Base-by-base conservation (phyloP, 768 basidiomycete genomes). In the Dendrothele bispora region DNA sequence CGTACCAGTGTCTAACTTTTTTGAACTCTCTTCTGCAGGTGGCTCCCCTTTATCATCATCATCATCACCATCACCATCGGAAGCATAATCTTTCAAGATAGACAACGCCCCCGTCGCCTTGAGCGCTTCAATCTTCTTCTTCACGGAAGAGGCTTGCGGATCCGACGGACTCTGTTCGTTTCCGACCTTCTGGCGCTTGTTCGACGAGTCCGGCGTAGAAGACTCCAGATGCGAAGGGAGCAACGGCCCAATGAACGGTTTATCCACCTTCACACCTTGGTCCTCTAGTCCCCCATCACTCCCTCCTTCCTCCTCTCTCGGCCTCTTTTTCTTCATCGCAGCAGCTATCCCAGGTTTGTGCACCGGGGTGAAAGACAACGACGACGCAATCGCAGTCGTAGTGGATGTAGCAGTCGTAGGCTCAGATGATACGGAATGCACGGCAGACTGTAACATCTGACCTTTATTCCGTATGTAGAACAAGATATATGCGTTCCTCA, bases 381-480 rank as follows among this genome's bases (percentile, higher is more conserved):
- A 44, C 18, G 55, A 53, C 44, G 40, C 52, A 17, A 41, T 56
- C 49, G 50, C 24, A 10, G 46, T 32, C 30, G 45, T 40, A 15
- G 50, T 28, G 14, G 61, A 56, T n/a, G n/a, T n/a, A n/a, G n/a
- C n/a, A n/a, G n/a, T n/a, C n/a, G n/a, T n/a, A n/a, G n/a, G n/a
- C n/a, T n/a, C n/a, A n/a, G n/a, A n/a, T n/a, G n/a, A n/a, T n/a
- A n/a, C n/a, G 17, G 68, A 57, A 20, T 70, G 72, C 48, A 88
- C 68, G 5, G 79, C 84, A 15, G 83, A 81, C 55, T 87, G 80
- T 39, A 91, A 69, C 4, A 74, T 78, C 58, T 90, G 84, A 6
- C 90, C 91, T 64, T 82, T 86, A 48, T 86, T 83, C 42, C 83
- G 82, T 36, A 92, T 78, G 65, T 98, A 99, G 69, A 95, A 94